Evolutionary conservation across 805 yeast genomes (phyloP).

Genomic region (Sugiyamaella boreocaroliniensis): DNA sequence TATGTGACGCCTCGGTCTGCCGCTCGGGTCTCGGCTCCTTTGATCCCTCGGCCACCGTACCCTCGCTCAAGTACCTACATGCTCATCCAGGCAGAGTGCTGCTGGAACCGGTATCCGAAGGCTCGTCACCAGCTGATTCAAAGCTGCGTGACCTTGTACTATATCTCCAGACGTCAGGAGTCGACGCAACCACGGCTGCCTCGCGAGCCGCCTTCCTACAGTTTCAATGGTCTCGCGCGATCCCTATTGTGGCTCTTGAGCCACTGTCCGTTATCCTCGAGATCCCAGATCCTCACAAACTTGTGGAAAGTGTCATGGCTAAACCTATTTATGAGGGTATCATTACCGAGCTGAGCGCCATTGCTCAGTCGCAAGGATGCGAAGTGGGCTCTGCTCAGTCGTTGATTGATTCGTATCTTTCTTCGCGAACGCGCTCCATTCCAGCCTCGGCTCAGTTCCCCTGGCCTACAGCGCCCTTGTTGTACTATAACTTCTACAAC

Average conservation of each 20-base stretch:
- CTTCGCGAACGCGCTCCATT: neutral
- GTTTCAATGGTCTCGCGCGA: conserved; percentile 77
- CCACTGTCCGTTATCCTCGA: conserved; percentile 73
- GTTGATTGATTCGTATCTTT: conserved; percentile 2
- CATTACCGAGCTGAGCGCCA: conserved; percentile 63
- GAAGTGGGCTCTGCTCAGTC: conserved; percentile 60
- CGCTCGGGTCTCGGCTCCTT: conserved; percentile 5
- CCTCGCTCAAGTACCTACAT: neutral
- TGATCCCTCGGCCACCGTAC: neutral
- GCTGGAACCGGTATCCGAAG: conserved; percentile 7
- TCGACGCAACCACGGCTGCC: conserved; percentile 14
- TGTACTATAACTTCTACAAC: conserved; percentile 60
- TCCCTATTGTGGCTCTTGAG: conserved; percentile 71
- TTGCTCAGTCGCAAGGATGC: conserved; percentile 43
- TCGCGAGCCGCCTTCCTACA: conserved; percentile 10
- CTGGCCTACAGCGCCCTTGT: conserved; percentile 21
- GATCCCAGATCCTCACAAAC: conserved; percentile 51
- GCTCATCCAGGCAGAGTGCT: conserved; percentile 4
- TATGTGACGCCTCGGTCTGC: conserved; percentile 12
- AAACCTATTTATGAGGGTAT: conserved; percentile 81
- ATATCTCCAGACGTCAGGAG: conserved; percentile 18
- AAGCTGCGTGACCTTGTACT: conserved; percentile 10
- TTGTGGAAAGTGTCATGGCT: conserved; percentile 65
- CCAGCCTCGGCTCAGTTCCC: conserved; percentile 4
- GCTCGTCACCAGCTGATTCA: conserved; percentile 1